Evolutionary conservation across 139 green algal genomes (phyloP), one percentile per base, ranked within the genome.

Genomic region (Yamagishiella unicocca): DNA sequence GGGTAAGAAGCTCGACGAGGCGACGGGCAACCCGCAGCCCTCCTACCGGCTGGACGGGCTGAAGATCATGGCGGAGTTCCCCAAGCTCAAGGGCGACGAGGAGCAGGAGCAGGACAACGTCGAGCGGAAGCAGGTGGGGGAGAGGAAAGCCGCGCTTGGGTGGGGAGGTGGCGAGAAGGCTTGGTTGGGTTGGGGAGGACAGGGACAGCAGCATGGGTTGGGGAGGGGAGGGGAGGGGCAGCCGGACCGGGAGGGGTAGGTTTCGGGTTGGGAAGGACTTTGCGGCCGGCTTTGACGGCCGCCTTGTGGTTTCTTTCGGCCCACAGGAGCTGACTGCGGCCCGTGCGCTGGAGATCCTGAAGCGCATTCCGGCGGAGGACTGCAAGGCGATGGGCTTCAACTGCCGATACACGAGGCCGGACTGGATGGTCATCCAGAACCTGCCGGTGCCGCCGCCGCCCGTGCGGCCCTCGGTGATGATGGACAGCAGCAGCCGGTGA

Each of bases 341-440:
- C 61, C 90, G 92, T 67, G 96, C 93, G 31, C 90, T 97, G 61
- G 93, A 98, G 78, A 99, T 99, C 68, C 87, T 99, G 72, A 96
- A 94, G 86, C 85, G 92, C 67, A 98, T 99, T 78, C 94, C 88
- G 31, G 96, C 98, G 74, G 97, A 99, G 84, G 98, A 99, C 91
- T 97, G 93, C 90, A 77, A 88, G 53, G 90, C 93, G 3, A 87
- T 99, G 89, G 98, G 98, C 42, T 97, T 99, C 67, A 91, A 99
- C 88, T 75, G 43, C n/a, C 24, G 43, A 21, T 97, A 90, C 81
- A 92, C 92, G 31, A 94, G 97, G 27, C 98, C 98, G 0, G 96
- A 99, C 80, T 99, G 97, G 96, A 96, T 99, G 91, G 93, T 99
- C 67, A 91, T 98, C 43, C 96, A 94, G 1, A 96, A 98, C 38